Conservation (phyloP, 371 early-diverging fungal genomes). For the Mucor indicus region DNA sequence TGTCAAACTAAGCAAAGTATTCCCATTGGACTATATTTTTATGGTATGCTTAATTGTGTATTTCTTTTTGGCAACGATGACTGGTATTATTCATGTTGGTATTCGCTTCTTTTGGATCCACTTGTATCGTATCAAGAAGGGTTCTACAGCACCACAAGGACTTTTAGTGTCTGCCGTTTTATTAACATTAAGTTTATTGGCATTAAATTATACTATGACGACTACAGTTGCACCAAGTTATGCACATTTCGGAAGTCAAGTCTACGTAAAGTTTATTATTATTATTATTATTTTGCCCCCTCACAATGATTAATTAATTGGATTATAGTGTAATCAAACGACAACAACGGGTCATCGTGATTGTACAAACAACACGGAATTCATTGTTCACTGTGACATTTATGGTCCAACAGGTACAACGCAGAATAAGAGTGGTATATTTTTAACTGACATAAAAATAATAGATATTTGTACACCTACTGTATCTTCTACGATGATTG, state of each 20-base stretch:
- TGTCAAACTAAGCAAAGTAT: slow-evolving; percentile 51
- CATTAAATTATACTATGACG: slow-evolving; percentile 53
- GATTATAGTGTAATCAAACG: slow-evolving; percentile 53
- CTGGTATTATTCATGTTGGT: slow-evolving; percentile 58
- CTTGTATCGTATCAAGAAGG: slow-evolving; percentile 50
- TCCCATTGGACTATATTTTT: slow-evolving; percentile 63
- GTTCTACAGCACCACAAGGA: slow-evolving; percentile 60
- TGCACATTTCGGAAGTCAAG: slow-evolving; percentile 60
- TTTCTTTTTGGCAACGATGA: slow-evolving; percentile 59
- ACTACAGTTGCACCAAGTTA: slow-evolving; percentile 57
- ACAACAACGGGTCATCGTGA: slow-evolving; percentile 21
- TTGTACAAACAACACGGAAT: slow-evolving; percentile 42
- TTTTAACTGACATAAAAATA: slow-evolving; percentile 14
- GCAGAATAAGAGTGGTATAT: not conserved
- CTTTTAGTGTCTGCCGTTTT: slow-evolving; percentile 48
- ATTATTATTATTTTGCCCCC: not conserved
- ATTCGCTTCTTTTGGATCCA: slow-evolving; percentile 63
- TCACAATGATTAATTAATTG: slow-evolving; percentile 12
- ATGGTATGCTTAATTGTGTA: slow-evolving; percentile 61
- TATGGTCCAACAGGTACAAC: slow-evolving; percentile 46
- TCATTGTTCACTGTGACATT: slow-evolving; percentile 55
- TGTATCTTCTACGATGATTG: slow-evolving; percentile 48
- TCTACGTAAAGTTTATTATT: slow-evolving; percentile 33
- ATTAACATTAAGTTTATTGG: slow-evolving; percentile 47
- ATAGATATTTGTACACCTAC: slow-evolving; percentile 59